Conservation (phyloP, 2,329 filamentous ascomycete species). For the Orbilia javanica region DNA sequence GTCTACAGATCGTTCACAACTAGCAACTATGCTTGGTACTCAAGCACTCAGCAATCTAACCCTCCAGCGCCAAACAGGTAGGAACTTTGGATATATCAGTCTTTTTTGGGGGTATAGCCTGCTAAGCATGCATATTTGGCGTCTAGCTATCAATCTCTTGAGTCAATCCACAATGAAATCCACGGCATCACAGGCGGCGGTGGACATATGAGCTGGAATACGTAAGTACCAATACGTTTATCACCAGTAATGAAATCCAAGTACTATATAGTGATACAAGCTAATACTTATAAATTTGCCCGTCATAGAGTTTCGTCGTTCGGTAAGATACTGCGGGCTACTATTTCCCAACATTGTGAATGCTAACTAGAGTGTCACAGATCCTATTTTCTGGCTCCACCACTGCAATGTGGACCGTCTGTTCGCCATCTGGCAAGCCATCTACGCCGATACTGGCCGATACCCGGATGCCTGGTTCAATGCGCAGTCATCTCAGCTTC, state of each 20-base stretch:
- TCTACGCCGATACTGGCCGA: constrained; percentile 26
- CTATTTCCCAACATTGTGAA: not conserved
- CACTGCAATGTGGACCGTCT: constrained; percentile 74
- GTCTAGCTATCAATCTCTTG: constrained; percentile 70
- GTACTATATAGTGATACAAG: no score
- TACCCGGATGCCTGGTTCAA: constrained; percentile 45
- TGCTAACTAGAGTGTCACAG: constrained; percentile 62
- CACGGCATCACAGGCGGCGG: constrained; percentile 65
- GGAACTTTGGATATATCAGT: constrained; percentile 15
- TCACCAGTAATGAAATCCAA: constrained; percentile 63
- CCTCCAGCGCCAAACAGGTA: constrained; percentile 52
- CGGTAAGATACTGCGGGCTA: constrained; percentile 26
- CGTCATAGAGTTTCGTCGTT: constrained; percentile 42
- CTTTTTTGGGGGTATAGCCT: no score
- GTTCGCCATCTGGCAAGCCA: constrained; percentile 69
- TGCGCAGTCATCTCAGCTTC: constrained; percentile 22
- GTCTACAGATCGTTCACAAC: constrained; percentile 54
- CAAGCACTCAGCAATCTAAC: constrained; percentile 42
- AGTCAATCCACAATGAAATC: constrained; percentile 75
- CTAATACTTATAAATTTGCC: not conserved
- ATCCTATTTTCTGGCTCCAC: constrained; percentile 65
- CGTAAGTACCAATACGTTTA: constrained; percentile 68
- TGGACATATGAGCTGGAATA: constrained; percentile 65
- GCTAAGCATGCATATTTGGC: no score
- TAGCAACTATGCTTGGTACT: constrained; percentile 47